Base-by-base conservation (phyloP, 345 rosid genomes). In the Lepidium africanum region DNA sequence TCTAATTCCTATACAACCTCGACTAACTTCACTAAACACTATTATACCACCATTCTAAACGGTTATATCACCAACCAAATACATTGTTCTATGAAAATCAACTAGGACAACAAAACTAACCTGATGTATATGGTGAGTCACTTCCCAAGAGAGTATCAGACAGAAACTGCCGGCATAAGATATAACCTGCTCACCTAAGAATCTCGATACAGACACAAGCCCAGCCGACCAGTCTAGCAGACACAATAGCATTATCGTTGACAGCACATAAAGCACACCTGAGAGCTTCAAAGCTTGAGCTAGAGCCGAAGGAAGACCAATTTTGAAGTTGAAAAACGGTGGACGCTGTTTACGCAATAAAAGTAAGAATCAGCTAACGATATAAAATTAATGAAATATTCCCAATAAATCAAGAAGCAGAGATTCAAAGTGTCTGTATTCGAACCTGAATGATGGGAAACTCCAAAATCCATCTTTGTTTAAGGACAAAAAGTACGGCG, bases 381-480 rank as follows among this genome's bases (percentile, higher is more conserved):
- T 3, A 37, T 37, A 57, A 41, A 63, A 56, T 10, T 7, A 38
- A 32, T 43, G 9, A 16, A 15, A 25, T 0, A 11, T n/a, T 30
- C 9, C 7, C 7, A 3, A 67, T 7, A 36, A 70, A 57, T 62
- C n/a, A 42, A 38, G 53, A 56, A 38, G 11, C 11, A 63, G 5
- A 42, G 10, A 25, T 2, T 30, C 30, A 45, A 35, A 21, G 4
- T 7, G 12, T 38, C 50, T 16, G 19, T 10, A 65, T 21, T 21
- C 12, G 57, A 23, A 91, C 99, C 91, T 94, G 99, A 81, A 94
- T 84, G 61, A 88, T 86, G 14, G 99, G 96, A 58, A 94, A 94
- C 74, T 84, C 78, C 81, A 94, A 73, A 6, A 91, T 70, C 97
- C 99, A 89, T 74, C 92, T 63, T 19, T 69, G 82, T 78, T 79